Percentiles rank a stretch among this genome's conserved stretches.
Conservation (phyloP, 1,139 yeast species). For the Pichiaceae sp. region DNA sequence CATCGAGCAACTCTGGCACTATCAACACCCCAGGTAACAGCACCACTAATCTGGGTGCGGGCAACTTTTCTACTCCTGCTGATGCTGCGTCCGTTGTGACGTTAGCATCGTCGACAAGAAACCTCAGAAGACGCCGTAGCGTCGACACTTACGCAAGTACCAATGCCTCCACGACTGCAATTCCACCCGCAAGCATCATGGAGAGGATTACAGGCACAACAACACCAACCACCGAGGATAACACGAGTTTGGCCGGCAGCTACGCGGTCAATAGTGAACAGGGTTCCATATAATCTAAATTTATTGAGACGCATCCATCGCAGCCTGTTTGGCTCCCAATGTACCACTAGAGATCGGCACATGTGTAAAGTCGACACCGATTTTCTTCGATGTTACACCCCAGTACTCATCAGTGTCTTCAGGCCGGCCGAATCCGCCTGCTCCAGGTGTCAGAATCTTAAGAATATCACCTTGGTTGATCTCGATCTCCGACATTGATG, state of each 20-base stretch:
- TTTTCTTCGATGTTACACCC: too few relatives aligned
- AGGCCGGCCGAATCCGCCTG: constrained; percentile 38
- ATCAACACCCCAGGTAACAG: too few relatives aligned
- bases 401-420: too few relatives aligned
- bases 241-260: background rate
- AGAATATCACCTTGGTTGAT: constrained; percentile 34
- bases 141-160: constrained; percentile 35
- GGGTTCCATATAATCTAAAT: too few relatives aligned
- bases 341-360: too few relatives aligned
- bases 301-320: too few relatives aligned
- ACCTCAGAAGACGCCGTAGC: constrained; percentile 39
- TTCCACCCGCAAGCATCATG: constrained; percentile 49
- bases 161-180: constrained; percentile 30
- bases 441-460: constrained; percentile 40
- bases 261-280: background rate
- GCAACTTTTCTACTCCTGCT: constrained; percentile 7
- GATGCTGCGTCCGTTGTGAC: constrained; percentile 50
- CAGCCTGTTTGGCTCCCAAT: too few relatives aligned
- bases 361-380: too few relatives aligned
- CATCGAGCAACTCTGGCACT: too few relatives aligned
- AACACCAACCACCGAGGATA: background rate
- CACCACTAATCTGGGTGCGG: too few relatives aligned
- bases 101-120: constrained; percentile 43
- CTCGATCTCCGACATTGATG: constrained; percentile 23
- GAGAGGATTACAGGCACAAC: constrained; percentile 29